These are phyloP conservation scores for Grosmannia clavigera DNA, from an alignment of 2,329 filamentous ascomycete species.

Conservation along the genomic window DNA sequence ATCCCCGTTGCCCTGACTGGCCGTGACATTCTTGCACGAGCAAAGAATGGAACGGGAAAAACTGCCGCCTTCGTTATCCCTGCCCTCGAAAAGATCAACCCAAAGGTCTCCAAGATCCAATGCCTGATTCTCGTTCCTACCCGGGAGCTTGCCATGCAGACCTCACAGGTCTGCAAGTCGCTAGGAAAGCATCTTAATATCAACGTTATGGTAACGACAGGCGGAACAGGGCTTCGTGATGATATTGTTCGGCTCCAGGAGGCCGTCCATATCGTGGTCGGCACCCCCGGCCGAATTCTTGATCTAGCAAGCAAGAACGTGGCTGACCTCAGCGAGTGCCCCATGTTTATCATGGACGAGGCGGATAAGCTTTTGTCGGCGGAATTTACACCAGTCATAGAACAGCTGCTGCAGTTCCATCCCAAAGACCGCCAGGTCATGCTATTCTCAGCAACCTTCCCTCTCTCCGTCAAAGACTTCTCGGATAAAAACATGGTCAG, in stretches of 20 bases:
- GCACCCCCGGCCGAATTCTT: conserved; percentile 89
- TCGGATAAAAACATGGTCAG: conserved; percentile 96
- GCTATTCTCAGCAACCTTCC: conserved; percentile 98
- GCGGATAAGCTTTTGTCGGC: conserved; percentile 94
- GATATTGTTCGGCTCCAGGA: conserved; percentile 94
- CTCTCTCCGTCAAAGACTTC: conserved; percentile 92
- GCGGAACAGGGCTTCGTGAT: conserved; percentile 87
- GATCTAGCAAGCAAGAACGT: conserved; percentile 95
- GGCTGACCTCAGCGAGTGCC: conserved; percentile 88
- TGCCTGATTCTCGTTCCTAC: conserved; percentile 93
- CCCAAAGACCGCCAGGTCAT: conserved; percentile 97
- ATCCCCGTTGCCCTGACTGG: conserved; percentile 94
- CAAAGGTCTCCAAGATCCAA: conserved; percentile 92
- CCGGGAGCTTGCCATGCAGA: conserved; percentile 92
- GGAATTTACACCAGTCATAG: conserved; percentile 95
- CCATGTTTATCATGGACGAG: conserved; percentile 99
- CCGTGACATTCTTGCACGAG: conserved; percentile 86
- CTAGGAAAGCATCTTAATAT: conserved; percentile 93
- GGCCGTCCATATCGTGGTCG: conserved; percentile 92
- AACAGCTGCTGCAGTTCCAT: conserved; percentile 88
- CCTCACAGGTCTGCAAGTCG: conserved; percentile 97
- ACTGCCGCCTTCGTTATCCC: conserved; percentile 97
- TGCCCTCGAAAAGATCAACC: conserved; percentile 88
- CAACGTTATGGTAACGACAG: conserved; percentile 99
- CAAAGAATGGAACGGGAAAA: conserved; percentile 98